Evolutionary conservation across 163 green algal genomes (phyloP).

Genomic region (Picocystis sp.): DNA sequence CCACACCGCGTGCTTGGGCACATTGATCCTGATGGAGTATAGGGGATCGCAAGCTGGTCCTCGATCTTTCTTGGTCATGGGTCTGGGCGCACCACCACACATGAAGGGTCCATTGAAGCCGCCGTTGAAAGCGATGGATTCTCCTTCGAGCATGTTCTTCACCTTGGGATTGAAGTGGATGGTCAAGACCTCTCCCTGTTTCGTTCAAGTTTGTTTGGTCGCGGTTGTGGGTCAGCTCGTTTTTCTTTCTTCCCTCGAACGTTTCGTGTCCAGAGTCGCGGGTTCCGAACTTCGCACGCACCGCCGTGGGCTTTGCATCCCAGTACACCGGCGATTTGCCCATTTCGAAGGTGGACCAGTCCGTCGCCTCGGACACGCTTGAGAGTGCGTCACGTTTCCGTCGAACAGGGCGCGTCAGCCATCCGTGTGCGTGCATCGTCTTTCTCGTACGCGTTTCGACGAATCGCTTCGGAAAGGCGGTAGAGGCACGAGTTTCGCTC

Average conservation of each 20-base stretch:
- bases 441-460: no score
- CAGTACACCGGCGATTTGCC: conserved; percentile 16
- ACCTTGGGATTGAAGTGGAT: conserved; percentile 21
- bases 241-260: neutral
- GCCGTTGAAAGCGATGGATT: conserved; percentile 16
- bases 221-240: neutral
- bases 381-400: no score
- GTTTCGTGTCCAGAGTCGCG: neutral
- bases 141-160: conserved; percentile 14
- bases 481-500: no score
- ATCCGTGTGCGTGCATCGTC: no score
- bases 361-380: no score
- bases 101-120: conserved; percentile 26
- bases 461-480: no score
- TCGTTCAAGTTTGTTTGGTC: neutral
- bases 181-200: conserved; percentile 18
- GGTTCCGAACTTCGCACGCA: conserved; percentile 7
- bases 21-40: conserved; percentile 27
- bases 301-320: conserved; percentile 9
- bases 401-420: no score
- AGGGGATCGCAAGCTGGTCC: conserved; percentile 14
- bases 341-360: conserved; percentile 24
- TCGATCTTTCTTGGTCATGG: conserved; percentile 20
- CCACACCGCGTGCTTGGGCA: conserved; percentile 13
- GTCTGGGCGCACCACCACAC: conserved; percentile 18